Evolutionary conservation across 768 basidiomycete genomes (phyloP).

Genomic region (Leccinum ochraceum): DNA sequence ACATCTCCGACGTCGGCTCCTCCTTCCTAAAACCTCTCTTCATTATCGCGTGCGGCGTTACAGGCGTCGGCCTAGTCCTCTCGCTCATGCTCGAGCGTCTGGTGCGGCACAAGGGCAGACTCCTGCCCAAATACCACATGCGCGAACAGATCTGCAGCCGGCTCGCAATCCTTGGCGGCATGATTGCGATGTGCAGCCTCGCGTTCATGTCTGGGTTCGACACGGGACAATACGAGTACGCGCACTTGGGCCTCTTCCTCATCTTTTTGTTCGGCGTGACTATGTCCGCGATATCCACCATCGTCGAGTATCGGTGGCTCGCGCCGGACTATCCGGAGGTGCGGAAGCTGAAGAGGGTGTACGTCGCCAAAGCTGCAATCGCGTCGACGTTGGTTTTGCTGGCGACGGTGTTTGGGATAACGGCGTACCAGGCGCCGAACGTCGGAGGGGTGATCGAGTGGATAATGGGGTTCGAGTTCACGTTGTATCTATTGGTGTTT

Average conservation of each 20-base stretch:
- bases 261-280: constrained; percentile 74
- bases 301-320: constrained; percentile 70
- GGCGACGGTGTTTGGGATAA: constrained; percentile 61
- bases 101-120: constrained; percentile 65
- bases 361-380: constrained; percentile 61
- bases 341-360: constrained; percentile 50
- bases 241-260: constrained; percentile 64
- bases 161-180: constrained; percentile 59
- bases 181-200: constrained; percentile 65
- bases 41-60: constrained; percentile 62
- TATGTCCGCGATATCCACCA: constrained; percentile 74
- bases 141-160: constrained; percentile 54
- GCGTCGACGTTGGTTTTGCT: constrained; percentile 57
- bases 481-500: constrained; percentile 70
- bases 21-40: constrained; percentile 75
- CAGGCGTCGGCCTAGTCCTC: constrained; percentile 60
- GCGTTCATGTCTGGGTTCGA: constrained; percentile 74
- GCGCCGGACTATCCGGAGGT: constrained; percentile 52
- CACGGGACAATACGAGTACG: constrained; percentile 49
- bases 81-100: constrained; percentile 62
- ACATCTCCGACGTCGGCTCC: too few species aligned
- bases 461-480: constrained; percentile 67
- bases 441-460: constrained; percentile 74
- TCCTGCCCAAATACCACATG: constrained; percentile 58
- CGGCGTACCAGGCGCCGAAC: constrained; percentile 45